Conservation (phyloP, 2,329 filamentous ascomycete species). For the Colletotrichum kahawae region DNA sequence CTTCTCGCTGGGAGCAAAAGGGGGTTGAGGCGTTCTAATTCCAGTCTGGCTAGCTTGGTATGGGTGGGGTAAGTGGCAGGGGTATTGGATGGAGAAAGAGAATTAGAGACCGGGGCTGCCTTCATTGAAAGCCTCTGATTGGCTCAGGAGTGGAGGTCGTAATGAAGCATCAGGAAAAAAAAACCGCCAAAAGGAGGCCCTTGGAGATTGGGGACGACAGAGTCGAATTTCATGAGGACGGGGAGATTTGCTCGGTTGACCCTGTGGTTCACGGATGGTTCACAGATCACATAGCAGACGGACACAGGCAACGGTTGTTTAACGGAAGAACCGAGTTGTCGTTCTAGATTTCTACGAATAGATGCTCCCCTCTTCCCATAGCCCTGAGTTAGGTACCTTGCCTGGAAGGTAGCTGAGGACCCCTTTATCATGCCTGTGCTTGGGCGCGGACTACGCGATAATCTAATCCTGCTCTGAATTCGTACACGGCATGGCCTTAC, state of each 20-base stretch:
- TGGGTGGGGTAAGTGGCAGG: neutral
- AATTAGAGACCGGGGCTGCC: slow-evolving; percentile 12
- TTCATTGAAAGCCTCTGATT: neutral
- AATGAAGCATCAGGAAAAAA: slow-evolving; percentile 21
- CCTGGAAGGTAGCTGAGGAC: neutral
- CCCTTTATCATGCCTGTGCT: neutral
- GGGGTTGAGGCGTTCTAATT: slow-evolving; percentile 11
- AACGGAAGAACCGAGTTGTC: neutral
- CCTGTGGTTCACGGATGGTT: neutral
- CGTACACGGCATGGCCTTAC: neutral
- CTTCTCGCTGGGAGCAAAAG: slow-evolving; percentile 6
- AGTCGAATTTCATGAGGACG: neutral
- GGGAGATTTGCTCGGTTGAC: neutral
- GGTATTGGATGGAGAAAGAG: slow-evolving; percentile 8
- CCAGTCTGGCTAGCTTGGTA: neutral
- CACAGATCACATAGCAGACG: neutral
- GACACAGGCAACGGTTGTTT: neutral
- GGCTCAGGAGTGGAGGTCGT: neutral
- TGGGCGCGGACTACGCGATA: neutral
- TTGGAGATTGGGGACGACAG: slow-evolving; percentile 17
- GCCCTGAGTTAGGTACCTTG: neutral
- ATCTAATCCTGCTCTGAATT: neutral
- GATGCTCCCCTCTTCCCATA: neutral
- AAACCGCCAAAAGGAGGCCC: slow-evolving; percentile 18
- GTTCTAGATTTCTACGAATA: neutral